Evolutionary conservation across 2,329 filamentous ascomycete genomes (phyloP).

Genomic region (Trichoderma sp.): DNA sequence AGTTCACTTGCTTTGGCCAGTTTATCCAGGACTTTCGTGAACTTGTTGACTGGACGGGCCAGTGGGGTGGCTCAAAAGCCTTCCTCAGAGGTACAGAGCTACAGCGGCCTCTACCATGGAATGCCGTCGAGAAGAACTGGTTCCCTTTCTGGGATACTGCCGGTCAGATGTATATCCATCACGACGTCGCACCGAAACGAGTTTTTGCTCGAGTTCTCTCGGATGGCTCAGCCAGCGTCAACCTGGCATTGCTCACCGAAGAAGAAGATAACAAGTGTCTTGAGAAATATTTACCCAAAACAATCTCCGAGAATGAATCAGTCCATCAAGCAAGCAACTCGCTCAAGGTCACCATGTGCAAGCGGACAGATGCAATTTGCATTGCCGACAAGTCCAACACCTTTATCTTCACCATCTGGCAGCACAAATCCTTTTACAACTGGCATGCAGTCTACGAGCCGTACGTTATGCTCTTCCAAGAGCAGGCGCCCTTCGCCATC

Average conservation of each 20-base stretch:
- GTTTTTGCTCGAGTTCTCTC: conserved; percentile 45
- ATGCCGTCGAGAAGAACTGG: conserved; percentile 58
- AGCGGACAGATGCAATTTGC: conserved; percentile 45
- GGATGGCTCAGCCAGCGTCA: conserved; percentile 47
- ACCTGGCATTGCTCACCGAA: conserved; percentile 42
- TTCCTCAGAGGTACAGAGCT: conserved; percentile 51
- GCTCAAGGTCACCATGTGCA: conserved; percentile 54
- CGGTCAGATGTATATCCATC: conserved; percentile 49
- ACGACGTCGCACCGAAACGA: conserved; percentile 51
- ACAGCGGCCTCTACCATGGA: conserved; percentile 46
- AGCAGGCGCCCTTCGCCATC: conserved; percentile 48
- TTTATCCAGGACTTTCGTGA: conserved; percentile 54
- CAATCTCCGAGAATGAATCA: conserved; percentile 39
- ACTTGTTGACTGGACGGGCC: conserved; percentile 44
- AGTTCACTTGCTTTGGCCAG: conserved; percentile 55
- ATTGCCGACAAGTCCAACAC: conserved; percentile 46
- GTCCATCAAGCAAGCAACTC: conserved; percentile 62
- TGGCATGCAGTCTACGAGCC: conserved; percentile 56
- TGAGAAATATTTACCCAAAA: conserved; percentile 43
- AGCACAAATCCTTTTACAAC: conserved; percentile 50
- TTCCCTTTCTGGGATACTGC: conserved; percentile 58
- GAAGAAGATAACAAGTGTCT: conserved; percentile 46
- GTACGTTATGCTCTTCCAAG: conserved; percentile 52
- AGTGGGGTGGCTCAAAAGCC: conserved; percentile 27
- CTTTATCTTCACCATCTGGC: conserved; percentile 54